These are phyloP conservation scores for Leptomonas pyrrhocoris DNA, from an alignment of 208 protist species.

Conservation along the genomic window DNA sequence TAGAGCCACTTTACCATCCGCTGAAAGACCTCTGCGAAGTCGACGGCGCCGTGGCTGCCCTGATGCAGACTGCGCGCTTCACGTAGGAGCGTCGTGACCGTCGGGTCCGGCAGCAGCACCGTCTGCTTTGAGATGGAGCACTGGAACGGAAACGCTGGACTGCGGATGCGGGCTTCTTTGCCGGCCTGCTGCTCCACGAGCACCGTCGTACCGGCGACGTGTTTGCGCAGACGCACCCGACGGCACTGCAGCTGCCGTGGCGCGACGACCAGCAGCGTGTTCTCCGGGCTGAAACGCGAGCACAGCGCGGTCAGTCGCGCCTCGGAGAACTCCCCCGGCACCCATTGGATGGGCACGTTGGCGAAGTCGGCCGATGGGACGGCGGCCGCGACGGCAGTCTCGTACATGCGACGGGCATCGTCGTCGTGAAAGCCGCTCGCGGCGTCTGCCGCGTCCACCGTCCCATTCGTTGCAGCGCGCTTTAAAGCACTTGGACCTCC, in stretches of 20 bases:
- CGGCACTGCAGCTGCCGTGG: constrained; percentile 64
- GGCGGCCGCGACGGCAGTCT: constrained; percentile 52
- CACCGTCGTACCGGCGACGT: constrained; percentile 56
- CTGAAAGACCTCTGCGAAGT: constrained; percentile 49
- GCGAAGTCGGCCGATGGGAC: constrained; percentile 46
- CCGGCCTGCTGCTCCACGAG: constrained; percentile 55
- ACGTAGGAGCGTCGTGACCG: constrained; percentile 45
- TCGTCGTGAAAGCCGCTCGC: not conserved
- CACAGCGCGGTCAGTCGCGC: constrained; percentile 22
- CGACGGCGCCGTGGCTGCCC: constrained; percentile 30
- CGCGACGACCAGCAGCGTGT: constrained; percentile 62
- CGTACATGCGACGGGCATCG: constrained; percentile 39
- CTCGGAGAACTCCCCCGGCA: constrained; percentile 63
- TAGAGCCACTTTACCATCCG: constrained; percentile 48
- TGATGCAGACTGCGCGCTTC: constrained; percentile 51
- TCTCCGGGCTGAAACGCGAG: constrained; percentile 67
- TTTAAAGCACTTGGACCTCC: not conserved
- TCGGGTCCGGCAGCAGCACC: constrained; percentile 43
- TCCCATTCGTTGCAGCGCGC: too few species aligned
- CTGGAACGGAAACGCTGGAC: constrained; percentile 53
- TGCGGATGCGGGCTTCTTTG: constrained; percentile 32
- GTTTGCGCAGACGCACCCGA: constrained; percentile 57
- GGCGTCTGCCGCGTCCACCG: too few species aligned
- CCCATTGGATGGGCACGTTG: constrained; percentile 76
- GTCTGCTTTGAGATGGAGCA: constrained; percentile 35